These are phyloP conservation scores for Hysterium pulicare DNA, from an alignment of 2,329 filamentous ascomycete species.

Conservation along the genomic window DNA sequence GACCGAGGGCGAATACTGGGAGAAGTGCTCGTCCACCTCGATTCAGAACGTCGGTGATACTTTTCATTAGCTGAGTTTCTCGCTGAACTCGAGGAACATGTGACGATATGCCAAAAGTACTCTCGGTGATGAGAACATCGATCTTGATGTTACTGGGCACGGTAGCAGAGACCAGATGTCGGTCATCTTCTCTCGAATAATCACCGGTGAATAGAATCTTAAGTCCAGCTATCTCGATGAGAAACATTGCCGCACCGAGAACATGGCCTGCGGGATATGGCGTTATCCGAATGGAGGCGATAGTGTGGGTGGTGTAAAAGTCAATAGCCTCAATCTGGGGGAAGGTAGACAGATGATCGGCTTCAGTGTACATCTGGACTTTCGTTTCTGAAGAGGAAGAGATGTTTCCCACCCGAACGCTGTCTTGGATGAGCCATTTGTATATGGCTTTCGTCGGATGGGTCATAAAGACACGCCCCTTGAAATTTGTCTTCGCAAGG, in stretches of 20 bases:
- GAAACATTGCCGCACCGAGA: slow-evolving; percentile 96
- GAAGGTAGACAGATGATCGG: slow-evolving; percentile 91
- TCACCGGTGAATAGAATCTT: slow-evolving; percentile 98
- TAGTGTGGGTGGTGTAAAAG: slow-evolving; percentile 96
- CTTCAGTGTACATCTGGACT: slow-evolving; percentile 81
- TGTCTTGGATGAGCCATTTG: slow-evolving; percentile 98
- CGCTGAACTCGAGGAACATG: slow-evolving; percentile 87
- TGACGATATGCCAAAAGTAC: slow-evolving; percentile 92
- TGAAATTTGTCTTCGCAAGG: slow-evolving; percentile 95
- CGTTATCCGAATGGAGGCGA: slow-evolving; percentile 93
- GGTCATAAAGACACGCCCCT: slow-evolving; percentile 96
- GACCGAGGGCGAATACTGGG: slow-evolving; percentile 90
- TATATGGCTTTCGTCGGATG: slow-evolving; percentile 99
- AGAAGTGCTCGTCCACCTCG: slow-evolving; percentile 88
- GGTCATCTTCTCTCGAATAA: slow-evolving; percentile 92
- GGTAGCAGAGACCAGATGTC: slow-evolving; percentile 90
- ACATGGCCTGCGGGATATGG: slow-evolving; percentile 97
- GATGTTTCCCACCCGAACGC: slow-evolving; percentile 79
- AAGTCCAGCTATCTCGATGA: slow-evolving; percentile 93
- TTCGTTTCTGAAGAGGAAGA: slow-evolving; percentile 60
- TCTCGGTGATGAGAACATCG: slow-evolving; percentile 95
- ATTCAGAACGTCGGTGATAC: slow-evolving; percentile 86
- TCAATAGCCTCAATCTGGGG: slow-evolving; percentile 95
- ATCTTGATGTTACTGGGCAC: slow-evolving; percentile 87
- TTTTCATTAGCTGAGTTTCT: slow-evolving; percentile 92